Evolutionary conservation across 805 yeast genomes (phyloP).

Genomic region (Ogataea zsoltii): DNA sequence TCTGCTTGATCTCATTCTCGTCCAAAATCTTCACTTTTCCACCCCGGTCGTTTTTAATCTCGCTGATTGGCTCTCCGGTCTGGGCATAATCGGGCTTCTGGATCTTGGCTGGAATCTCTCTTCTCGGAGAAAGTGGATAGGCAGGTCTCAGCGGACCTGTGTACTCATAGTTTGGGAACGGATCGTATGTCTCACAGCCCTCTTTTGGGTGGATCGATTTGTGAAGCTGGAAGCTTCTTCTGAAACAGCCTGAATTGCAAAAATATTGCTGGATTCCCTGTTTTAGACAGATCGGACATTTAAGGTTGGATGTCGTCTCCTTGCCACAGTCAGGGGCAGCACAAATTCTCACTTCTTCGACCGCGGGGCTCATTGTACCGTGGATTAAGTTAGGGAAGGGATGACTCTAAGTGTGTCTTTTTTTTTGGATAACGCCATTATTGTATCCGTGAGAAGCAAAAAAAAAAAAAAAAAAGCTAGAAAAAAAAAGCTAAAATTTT

Average conservation of each 20-base stretch:
- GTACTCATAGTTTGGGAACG: slow-evolving; percentile 77
- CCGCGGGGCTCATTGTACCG: slow-evolving; percentile 13
- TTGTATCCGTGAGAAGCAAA: neutral
- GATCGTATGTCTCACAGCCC: slow-evolving; percentile 68
- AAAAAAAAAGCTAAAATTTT: neutral
- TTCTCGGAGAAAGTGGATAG: slow-evolving; percentile 77
- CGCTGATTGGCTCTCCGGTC: slow-evolving; percentile 77
- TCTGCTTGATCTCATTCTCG: slow-evolving; percentile 69
- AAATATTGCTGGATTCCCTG: slow-evolving; percentile 61
- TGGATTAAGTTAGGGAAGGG: neutral
- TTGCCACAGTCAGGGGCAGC: slow-evolving; percentile 86
- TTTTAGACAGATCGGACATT: slow-evolving; percentile 92
- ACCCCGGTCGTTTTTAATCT: slow-evolving; percentile 68
- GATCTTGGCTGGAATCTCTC: slow-evolving; percentile 71
- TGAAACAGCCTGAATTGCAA: slow-evolving; percentile 84
- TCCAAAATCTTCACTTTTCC: slow-evolving; percentile 63
- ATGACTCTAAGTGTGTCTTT: neutral
- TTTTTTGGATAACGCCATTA: neutral
- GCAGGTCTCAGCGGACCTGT: slow-evolving; percentile 74
- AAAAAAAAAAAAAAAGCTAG: neutral
- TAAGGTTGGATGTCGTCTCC: slow-evolving; percentile 67
- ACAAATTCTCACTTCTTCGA: slow-evolving; percentile 41
- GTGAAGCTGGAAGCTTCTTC: slow-evolving; percentile 68
- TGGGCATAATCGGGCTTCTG: slow-evolving; percentile 80
- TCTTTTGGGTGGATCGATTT: slow-evolving; percentile 71